phyloP scores from a whole-genome alignment of 352 stramenopile species.

The Salisapilia sapeloensis region DNA sequence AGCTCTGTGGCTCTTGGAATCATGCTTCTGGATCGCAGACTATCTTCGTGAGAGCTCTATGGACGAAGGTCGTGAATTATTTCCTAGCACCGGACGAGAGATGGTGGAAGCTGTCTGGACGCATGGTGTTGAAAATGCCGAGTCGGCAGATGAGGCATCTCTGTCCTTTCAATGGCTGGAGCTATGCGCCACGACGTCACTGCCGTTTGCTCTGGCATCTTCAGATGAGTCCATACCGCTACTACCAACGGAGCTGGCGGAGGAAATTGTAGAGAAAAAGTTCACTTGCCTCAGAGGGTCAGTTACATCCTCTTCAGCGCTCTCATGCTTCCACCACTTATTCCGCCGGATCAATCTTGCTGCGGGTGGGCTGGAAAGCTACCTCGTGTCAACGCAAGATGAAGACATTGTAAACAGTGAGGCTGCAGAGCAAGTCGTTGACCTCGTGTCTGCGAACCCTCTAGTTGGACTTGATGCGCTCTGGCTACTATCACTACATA shows the following conservation, averaged over 20 bases:
- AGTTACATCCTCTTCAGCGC: constrained; percentile 18
- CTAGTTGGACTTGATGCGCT: constrained; percentile 30
- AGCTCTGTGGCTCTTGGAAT: constrained; percentile 27
- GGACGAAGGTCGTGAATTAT: too few relatives aligned
- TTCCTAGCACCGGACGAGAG: too few relatives aligned
- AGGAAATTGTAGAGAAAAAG: constrained; percentile 17
- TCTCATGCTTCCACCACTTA: constrained; percentile 54
- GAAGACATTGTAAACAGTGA: constrained; percentile 1
- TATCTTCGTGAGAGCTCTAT: neutral
- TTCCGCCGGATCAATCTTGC: constrained; percentile 41
- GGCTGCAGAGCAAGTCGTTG: constrained; percentile 3
- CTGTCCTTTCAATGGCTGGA: constrained; percentile 67
- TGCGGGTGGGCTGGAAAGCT: constrained; percentile 17
- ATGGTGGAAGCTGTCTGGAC: constrained; percentile 26
- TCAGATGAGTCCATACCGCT: constrained; percentile 1
- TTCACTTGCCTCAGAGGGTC: constrained; percentile 17
- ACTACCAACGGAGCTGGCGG: constrained; percentile 8
- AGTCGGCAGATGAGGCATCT: constrained; percentile 20
- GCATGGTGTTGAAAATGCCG: constrained; percentile 14
- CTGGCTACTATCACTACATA: constrained; percentile 36
- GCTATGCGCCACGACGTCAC: constrained; percentile 25
- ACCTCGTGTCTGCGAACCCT: constrained; percentile 18
- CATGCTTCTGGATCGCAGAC: neutral
- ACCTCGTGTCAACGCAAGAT: constrained; percentile 1
- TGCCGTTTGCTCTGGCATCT: constrained; percentile 1